Evolutionary conservation across 176 grass and related monocot genomes (phyloP), one percentile per base, ranked within the genome.

Genomic region (Secale cereale): DNA sequence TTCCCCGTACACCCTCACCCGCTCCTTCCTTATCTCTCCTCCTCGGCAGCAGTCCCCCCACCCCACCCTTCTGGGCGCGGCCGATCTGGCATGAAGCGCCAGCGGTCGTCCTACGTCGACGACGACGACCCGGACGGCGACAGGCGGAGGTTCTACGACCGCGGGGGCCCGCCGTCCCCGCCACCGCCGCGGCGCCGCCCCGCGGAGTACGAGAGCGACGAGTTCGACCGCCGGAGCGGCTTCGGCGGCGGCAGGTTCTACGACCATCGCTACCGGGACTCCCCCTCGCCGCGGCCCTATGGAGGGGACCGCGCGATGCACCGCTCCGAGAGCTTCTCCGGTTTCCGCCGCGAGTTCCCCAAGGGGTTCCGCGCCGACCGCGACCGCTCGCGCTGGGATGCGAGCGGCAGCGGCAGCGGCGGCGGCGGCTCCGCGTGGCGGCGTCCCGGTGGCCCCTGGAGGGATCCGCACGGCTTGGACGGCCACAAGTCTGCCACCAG

Each of bases 321-420:
- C 74, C 80, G 89, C 37, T 91, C 94, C 23, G 94, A 94, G 85
- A 97, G 91, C 76, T 93, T 98, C 87, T 94, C 91, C 2, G 97
- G 88, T 10, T 83, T 99, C 70, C 88, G 91, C 22, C 79, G 91
- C 33, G 97, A 96, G 62, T 97, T 94, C 59, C 92, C 95, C 22
- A 97, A 93, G 81, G 91, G 96, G 13, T 99, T 99, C 83, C 86
- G 97, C 83, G 94, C 93, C 28, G 97, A 96, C 75, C 82, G 91
- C 20, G 93, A 96, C 69, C 78, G 93, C 2, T 82, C 82, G 39
- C 82, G 91, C 59, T 70, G 97, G 72, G 91, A 96, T 1, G 97
- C 82, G 0, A 73, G 87, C 54, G 7, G 54, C 20, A 22, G 85
- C 0, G 67, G 86, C 52, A 20, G 50, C 17, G 50, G 85, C 0